These are phyloP conservation scores for Papiliotrema nemorosa DNA, from an alignment of 1,284 basidiomycete genomes.

Conservation along the genomic window DNA sequence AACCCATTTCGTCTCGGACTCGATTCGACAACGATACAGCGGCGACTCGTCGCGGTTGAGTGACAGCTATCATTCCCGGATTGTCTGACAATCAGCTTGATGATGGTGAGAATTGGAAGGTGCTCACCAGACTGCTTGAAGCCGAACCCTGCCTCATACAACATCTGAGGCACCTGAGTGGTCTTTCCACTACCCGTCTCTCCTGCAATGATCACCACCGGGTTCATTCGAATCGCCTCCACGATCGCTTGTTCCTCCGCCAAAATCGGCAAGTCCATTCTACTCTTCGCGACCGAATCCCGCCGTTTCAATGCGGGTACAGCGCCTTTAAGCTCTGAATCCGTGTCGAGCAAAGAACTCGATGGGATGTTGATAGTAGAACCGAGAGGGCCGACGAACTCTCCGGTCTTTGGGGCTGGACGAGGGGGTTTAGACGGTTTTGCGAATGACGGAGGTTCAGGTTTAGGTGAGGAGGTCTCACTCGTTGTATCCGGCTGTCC, in stretches of 20 bases:
- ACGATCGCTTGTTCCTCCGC: slow-evolving; percentile 93
- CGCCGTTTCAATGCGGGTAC: slow-evolving; percentile 66
- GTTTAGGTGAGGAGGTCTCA: slow-evolving; percentile 3
- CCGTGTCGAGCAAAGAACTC: slow-evolving; percentile 37
- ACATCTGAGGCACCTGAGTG: slow-evolving; percentile 92
- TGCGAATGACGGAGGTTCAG: slow-evolving; percentile 8
- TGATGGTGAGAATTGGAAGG: not conserved
- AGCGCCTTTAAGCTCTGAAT: slow-evolving; percentile 38
- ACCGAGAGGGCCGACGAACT: slow-evolving; percentile 47
- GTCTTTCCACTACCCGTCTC: slow-evolving; percentile 98
- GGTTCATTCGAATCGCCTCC: slow-evolving; percentile 82
- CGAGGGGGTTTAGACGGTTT: slow-evolving; percentile 12
- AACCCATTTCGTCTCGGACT: slow-evolving; percentile 80
- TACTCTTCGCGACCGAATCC: slow-evolving; percentile 68
- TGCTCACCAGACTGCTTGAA: slow-evolving; percentile 66
- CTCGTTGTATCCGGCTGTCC: slow-evolving; percentile 23
- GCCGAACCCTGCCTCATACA: slow-evolving; percentile 94
- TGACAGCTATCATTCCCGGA: slow-evolving; percentile 96
- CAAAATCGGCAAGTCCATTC: slow-evolving; percentile 81
- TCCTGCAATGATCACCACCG: slow-evolving; percentile 70
- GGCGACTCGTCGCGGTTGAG: slow-evolving; percentile 95
- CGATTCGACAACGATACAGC: slow-evolving; percentile 93
- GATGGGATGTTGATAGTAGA: slow-evolving; percentile 37
- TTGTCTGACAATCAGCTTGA: slow-evolving; percentile 62
- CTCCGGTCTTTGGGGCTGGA: slow-evolving; percentile 21